Conservation (phyloP, 2,329 filamentous ascomycete species). For the Stagonosporopsis rhizophila region DNA sequence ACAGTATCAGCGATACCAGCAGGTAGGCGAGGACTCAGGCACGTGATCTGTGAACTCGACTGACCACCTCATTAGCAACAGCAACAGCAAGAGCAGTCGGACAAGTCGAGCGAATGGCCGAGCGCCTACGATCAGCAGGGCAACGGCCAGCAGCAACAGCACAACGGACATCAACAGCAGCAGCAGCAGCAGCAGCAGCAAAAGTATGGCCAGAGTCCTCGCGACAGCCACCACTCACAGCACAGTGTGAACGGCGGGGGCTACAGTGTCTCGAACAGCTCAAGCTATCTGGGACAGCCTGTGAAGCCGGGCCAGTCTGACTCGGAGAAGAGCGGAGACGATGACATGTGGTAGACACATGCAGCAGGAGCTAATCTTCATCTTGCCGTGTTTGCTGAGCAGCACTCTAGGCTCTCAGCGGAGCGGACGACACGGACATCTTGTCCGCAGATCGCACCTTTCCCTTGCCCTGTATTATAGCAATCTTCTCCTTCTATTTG, state of each 20-base stretch:
- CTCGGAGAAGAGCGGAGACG: conserved; percentile 41
- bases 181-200: conserved; percentile 22
- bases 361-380: background rate
- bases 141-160: conserved; percentile 14
- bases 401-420: conserved; percentile 5
- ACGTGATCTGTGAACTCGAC: conserved; percentile 6
- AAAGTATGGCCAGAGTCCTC: conserved; percentile 33
- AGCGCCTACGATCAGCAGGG: conserved; percentile 26
- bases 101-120: conserved; percentile 34
- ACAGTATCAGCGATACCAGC: conserved; percentile 43
- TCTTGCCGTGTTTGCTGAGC: background rate
- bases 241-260: conserved; percentile 37
- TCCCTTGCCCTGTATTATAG: conserved; percentile 11
- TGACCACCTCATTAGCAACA: conserved; percentile 21
- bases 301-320: conserved; percentile 38
- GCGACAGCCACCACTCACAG: conserved; percentile 44
- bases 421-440: conserved; percentile 3
- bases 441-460: conserved; percentile 6
- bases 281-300: conserved; percentile 46
- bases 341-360: conserved; percentile 48
- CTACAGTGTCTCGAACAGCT: conserved; percentile 48
- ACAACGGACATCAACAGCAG: conserved; percentile 22
- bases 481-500: conserved; percentile 6
- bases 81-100: conserved; percentile 33
- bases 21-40: conserved; percentile 14